These are phyloP conservation scores for Physocladia obscura DNA, from an alignment of 192 early-diverging fungal genomes.

Conservation along the genomic window DNA sequence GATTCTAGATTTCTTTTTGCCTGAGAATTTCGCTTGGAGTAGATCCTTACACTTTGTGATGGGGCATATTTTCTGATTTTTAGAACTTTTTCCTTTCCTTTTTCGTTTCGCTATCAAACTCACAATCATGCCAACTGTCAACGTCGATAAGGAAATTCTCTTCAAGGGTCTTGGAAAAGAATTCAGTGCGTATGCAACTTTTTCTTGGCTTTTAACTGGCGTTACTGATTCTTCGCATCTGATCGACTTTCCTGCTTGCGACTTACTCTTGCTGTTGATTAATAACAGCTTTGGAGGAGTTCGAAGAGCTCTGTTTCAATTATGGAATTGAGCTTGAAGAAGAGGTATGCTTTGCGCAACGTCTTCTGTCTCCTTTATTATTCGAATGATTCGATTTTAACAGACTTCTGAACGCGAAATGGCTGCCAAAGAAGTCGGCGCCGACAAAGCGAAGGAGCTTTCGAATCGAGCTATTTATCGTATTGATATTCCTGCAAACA, in stretches of 20 bases:
- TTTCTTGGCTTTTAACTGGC: not conserved
- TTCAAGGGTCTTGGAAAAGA: constrained; percentile 75
- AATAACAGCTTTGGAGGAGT: constrained; percentile 74
- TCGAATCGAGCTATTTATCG: constrained; percentile 83
- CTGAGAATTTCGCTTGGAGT: too few species aligned
- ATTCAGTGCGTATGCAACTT: constrained; percentile 58
- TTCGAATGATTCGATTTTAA: not conserved
- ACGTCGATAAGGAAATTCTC: constrained; percentile 86
- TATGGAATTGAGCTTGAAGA: constrained; percentile 99
- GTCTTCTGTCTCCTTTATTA: constrained; percentile 19
- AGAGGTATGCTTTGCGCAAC: constrained; percentile 69
- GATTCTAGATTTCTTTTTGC: not conserved
- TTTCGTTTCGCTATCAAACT: too few species aligned
- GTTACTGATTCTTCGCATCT: not conserved
- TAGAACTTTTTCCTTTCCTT: not conserved
- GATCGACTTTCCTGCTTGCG: not conserved
- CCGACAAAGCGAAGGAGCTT: constrained; percentile 46
- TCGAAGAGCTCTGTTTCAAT: constrained; percentile 97
- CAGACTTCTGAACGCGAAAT: constrained; percentile 81
- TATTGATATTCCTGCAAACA: constrained; percentile 98
- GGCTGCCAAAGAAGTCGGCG: constrained; percentile 65
- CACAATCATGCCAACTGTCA: constrained; percentile 94
- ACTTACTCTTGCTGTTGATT: not conserved
- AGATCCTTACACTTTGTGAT: not conserved
- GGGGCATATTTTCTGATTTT: not conserved